phyloP scores from a whole-genome alignment of 352 stramenopile genomes.

The Globisporangium spinosum region DNA sequence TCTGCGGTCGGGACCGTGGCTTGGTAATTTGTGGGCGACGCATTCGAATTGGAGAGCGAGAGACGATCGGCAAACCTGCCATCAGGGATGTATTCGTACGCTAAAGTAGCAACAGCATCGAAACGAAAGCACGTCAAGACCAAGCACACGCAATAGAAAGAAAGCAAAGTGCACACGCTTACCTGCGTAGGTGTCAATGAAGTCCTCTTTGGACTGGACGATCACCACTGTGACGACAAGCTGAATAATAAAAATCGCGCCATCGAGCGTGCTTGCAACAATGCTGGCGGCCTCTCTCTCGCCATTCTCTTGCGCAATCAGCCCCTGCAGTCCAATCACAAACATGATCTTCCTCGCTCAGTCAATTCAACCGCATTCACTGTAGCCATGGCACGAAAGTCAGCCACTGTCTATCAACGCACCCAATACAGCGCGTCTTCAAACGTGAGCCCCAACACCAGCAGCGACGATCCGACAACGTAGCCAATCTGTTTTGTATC shows the following conservation, averaged over 20 bases:
- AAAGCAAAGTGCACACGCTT: conserved; percentile 4
- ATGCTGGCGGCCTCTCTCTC: conserved; percentile 33
- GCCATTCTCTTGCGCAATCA: conserved; percentile 35
- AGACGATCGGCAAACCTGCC: conserved; percentile 38
- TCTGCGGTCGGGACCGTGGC: conserved; percentile 53
- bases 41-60: conserved; percentile 34
- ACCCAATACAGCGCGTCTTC: conserved; percentile 73
- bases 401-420: not conserved
- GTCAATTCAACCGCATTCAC: not conserved
- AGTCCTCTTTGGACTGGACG: conserved; percentile 74
- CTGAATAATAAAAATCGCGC: conserved; percentile 59
- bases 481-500: conserved; percentile 53
- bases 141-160: not conserved
- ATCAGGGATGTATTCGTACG: conserved; percentile 84
- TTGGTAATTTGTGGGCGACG: conserved; percentile 60
- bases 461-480: conserved; percentile 58
- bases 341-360: not conserved
- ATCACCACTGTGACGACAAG: conserved; percentile 54
- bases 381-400: not conserved
- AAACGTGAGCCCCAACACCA: conserved; percentile 68
- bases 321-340: conserved; percentile 22
- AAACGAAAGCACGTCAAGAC: not conserved
- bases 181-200: conserved; percentile 85
- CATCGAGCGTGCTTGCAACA: conserved; percentile 46
- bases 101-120: conserved; percentile 19